Percentiles rank a stretch among this genome's conserved stretches.
Conservation (phyloP, 306 rosid species). For the Vigna unguiculata region DNA sequence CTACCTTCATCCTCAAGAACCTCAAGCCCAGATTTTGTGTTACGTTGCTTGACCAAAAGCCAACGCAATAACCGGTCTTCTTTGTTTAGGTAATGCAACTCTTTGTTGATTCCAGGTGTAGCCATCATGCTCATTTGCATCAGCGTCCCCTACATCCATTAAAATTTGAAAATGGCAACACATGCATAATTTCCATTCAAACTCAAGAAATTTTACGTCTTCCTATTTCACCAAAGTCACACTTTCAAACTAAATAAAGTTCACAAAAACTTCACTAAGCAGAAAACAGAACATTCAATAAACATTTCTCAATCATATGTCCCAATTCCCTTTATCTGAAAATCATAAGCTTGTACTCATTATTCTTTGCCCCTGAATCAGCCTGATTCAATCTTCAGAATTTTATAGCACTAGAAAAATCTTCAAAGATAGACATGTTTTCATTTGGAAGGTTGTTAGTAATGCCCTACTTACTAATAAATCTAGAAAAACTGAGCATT, state of each 20-base stretch:
- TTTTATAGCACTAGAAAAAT: too few species aligned
- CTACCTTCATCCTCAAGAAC: slow-evolving; percentile 47
- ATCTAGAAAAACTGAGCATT: too few species aligned
- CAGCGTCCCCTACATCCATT: slow-evolving; percentile 71
- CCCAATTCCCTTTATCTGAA: not conserved
- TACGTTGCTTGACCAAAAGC: slow-evolving; percentile 83
- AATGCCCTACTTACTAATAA: too few species aligned
- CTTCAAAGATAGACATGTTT: too few species aligned
- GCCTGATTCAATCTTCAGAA: too few species aligned
- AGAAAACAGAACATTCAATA: slow-evolving; percentile 5
- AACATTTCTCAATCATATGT: slow-evolving; percentile 21
- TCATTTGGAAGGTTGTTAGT: too few species aligned
- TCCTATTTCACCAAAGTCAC: not conserved
- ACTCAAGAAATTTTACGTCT: not conserved
- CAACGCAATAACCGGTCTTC: slow-evolving; percentile 87
- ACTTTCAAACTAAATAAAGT: slow-evolving; percentile 1
- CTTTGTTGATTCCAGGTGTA: slow-evolving; percentile 85
- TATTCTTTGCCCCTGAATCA: too few species aligned
- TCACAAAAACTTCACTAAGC: not conserved
- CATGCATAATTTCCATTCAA: slow-evolving; percentile 15
- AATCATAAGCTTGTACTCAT: not conserved
- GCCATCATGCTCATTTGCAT: slow-evolving; percentile 99
- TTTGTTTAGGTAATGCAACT: slow-evolving; percentile 91
- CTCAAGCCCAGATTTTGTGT: slow-evolving; percentile 57
- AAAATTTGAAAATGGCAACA: slow-evolving; percentile 2